phyloP scores from a whole-genome alignment of 345 rosid genomes.

The Excoecaria cochinchinensis region DNA sequence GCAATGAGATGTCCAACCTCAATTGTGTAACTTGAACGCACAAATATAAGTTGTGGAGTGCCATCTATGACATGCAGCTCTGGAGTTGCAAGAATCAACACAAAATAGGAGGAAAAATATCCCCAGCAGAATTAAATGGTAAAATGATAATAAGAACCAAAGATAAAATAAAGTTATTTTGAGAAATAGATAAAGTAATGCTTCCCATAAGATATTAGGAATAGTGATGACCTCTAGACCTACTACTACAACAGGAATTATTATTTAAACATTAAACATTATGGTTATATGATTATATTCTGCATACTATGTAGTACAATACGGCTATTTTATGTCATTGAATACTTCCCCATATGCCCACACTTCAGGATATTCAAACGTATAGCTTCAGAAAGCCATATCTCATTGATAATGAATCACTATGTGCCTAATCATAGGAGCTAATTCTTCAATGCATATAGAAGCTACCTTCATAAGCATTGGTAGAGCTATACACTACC shows the following conservation, averaged over 20 bases:
- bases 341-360: neutral
- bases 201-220: neutral
- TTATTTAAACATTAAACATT: neutral
- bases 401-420: too few relatives aligned
- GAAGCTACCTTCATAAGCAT: too few relatives aligned
- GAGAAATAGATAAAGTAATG: neutral
- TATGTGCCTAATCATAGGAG: too few relatives aligned
- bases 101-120: neutral
- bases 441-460: too few relatives aligned
- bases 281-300: neutral
- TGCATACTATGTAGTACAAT: neutral
- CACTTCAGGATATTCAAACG: too few relatives aligned
- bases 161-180: neutral
- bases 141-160: neutral
- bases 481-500: too few relatives aligned
- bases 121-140: neutral
- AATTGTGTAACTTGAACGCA: conserved; percentile 80
- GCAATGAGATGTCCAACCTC: conserved; percentile 50
- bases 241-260: neutral
- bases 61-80: conserved; percentile 98
- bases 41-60: conserved; percentile 90
- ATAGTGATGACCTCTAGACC: neutral
- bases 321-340: too few relatives aligned
- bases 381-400: too few relatives aligned
- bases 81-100: conserved; percentile 12